These are phyloP conservation scores for Thalassia testudinum DNA, from an alignment of 116 monocot species.

Conservation along the genomic window DNA sequence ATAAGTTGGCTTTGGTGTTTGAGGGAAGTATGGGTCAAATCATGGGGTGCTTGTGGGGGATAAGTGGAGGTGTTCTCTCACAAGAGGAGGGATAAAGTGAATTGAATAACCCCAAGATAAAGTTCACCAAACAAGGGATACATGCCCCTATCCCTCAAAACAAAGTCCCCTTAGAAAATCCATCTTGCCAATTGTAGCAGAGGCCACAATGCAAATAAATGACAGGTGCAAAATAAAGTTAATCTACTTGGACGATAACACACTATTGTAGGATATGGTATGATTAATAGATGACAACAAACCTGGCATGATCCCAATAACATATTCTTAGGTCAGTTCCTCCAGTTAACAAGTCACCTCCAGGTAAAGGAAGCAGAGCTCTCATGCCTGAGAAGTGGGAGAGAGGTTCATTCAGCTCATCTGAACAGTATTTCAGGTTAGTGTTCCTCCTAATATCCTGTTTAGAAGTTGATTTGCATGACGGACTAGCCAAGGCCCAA, in stretches of 20 bases:
- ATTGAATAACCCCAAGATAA: too few relatives aligned
- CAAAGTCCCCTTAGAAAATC: too few relatives aligned
- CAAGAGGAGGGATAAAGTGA: too few relatives aligned
- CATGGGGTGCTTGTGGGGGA: too few relatives aligned
- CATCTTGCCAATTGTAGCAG: too few relatives aligned
- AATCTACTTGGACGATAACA: too few relatives aligned
- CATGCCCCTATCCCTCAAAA: too few relatives aligned
- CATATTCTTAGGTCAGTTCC: conserved; percentile 86
- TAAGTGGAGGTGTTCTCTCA: too few relatives aligned
- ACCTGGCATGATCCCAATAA: conserved; percentile 89
- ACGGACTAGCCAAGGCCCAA: conserved; percentile 42
- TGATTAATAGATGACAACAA: background rate
- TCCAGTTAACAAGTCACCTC: conserved; percentile 76
- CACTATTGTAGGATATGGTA: too few relatives aligned
- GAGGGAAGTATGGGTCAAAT: too few relatives aligned
- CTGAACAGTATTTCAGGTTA: conserved; percentile 57
- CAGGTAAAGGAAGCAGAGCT: conserved; percentile 77
- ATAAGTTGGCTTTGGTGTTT: too few relatives aligned
- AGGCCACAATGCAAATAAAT: background rate
- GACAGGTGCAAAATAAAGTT: background rate
- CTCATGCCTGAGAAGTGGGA: conserved; percentile 63
- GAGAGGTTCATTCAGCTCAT: conserved; percentile 67
- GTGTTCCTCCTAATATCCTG: conserved; percentile 31
- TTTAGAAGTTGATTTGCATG: conserved; percentile 34
- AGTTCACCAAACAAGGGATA: too few relatives aligned